Percentiles rank a stretch among this genome's conserved stretches.
phyloP scores from a whole-genome alignment of 306 rosid species.

The Ceratonia siliqua region DNA sequence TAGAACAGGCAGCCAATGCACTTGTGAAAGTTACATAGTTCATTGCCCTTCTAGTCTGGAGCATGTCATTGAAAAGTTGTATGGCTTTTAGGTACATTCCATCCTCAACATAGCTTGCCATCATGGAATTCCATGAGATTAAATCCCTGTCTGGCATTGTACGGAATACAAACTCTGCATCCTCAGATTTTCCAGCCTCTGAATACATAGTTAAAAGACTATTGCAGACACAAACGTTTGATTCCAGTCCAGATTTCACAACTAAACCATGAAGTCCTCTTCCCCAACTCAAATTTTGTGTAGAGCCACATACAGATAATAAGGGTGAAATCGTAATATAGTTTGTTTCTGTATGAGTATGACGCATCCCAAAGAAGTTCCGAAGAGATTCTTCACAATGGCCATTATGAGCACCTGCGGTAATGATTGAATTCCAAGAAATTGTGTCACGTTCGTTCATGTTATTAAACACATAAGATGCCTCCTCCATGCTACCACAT shows the following conservation, averaged over 20 bases:
- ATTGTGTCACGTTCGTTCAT: slow-evolving; percentile 77
- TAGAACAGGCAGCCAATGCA: slow-evolving; percentile 76
- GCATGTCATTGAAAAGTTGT: slow-evolving; percentile 60
- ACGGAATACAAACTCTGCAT: slow-evolving; percentile 65
- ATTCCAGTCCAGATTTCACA: slow-evolving; percentile 67
- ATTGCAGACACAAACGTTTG: slow-evolving; percentile 69
- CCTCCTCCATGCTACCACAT: slow-evolving; percentile 56
- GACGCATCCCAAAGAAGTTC: slow-evolving; percentile 61
- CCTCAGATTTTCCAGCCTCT: slow-evolving; percentile 57
- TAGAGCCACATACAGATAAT: slow-evolving; percentile 62
- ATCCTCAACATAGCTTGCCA: slow-evolving; percentile 72
- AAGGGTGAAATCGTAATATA: slow-evolving; percentile 64
- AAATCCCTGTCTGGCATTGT: slow-evolving; percentile 77
- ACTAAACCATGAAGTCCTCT: slow-evolving; percentile 69
- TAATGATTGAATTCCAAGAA: slow-evolving; percentile 90
- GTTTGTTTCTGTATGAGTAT: slow-evolving; percentile 46
- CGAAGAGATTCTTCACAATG: slow-evolving; percentile 59
- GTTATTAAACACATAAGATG: slow-evolving; percentile 61
- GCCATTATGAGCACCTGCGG: slow-evolving; percentile 66
- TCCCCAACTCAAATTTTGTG: slow-evolving; percentile 73
- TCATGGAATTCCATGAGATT: slow-evolving; percentile 93
- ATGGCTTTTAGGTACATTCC: slow-evolving; percentile 50
- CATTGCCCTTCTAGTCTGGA: slow-evolving; percentile 40
- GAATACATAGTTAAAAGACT: slow-evolving; percentile 85
- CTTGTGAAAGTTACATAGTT: slow-evolving; percentile 70